These are phyloP conservation scores for Piromyces finnis DNA, from an alignment of 192 early-diverging fungal species.

Conservation along the genomic window DNA sequence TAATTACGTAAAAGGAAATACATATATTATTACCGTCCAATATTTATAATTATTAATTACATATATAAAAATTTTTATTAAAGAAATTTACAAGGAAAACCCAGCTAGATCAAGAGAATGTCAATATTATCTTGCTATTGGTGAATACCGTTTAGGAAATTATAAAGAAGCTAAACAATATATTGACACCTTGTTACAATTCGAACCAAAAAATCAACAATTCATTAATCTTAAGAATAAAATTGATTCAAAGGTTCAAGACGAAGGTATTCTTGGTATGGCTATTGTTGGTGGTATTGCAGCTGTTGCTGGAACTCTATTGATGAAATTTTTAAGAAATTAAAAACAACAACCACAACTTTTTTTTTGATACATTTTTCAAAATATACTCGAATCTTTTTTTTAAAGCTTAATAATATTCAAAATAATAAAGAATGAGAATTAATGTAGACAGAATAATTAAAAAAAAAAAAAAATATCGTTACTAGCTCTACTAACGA, in stretches of 20 bases:
- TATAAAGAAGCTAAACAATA: slow-evolving; percentile 1
- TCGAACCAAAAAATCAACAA: slow-evolving; percentile 1
- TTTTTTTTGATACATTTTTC: no score
- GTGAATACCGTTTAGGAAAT: slow-evolving; percentile 77
- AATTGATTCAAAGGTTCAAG: slow-evolving; percentile 1
- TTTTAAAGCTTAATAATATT: no score
- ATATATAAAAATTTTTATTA: no score
- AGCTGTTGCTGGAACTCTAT: background rate
- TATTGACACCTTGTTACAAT: background rate
- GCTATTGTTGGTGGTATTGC: slow-evolving; percentile 5
- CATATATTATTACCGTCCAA: no score
- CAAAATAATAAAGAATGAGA: no score
- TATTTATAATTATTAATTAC: no score
- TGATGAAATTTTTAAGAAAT: background rate
- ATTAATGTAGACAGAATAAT: no score
- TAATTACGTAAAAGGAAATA: no score
- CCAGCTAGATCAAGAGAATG: slow-evolving; percentile 79
- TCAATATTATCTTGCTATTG: slow-evolving; percentile 82
- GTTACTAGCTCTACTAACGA: no score
- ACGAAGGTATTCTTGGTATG: slow-evolving; percentile 3
- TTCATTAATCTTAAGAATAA: background rate
- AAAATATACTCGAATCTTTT: no score
- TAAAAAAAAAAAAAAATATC: no score
- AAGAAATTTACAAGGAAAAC: slow-evolving; percentile 74
- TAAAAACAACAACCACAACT: no score